Evolutionary conservation across 1,284 basidiomycete genomes (phyloP).

Genomic region (Ceratobasidium sp.): DNA sequence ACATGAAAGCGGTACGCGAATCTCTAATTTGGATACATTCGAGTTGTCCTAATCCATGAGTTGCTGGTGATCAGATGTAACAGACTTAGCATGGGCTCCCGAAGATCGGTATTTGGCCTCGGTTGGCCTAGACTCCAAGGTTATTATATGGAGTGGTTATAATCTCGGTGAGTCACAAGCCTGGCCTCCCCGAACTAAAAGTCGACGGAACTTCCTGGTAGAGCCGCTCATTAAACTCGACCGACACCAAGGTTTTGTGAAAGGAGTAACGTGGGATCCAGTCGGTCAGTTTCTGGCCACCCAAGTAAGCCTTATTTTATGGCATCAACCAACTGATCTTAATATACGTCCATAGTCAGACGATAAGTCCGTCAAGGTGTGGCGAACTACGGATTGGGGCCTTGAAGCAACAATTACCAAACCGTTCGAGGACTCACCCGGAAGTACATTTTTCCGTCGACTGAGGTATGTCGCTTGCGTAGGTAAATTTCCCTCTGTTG

Average conservation of each 20-base stretch:
- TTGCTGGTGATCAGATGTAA: slow-evolving; percentile 82
- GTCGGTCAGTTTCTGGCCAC: slow-evolving; percentile 96
- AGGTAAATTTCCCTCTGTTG: slow-evolving; percentile 24
- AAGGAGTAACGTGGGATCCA: slow-evolving; percentile 98
- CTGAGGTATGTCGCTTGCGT: slow-evolving; percentile 73
- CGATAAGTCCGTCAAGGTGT: slow-evolving; percentile 96
- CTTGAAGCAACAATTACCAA: slow-evolving; percentile 87
- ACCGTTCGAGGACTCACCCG: slow-evolving; percentile 94
- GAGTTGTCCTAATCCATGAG: background rate
- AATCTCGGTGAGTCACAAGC: slow-evolving; percentile 75
- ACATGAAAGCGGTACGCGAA: slow-evolving; percentile 84
- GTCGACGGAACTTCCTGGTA: slow-evolving; percentile 54
- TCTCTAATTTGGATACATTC: background rate
- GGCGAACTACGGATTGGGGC: slow-evolving; percentile 94
- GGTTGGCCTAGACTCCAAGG: slow-evolving; percentile 92
- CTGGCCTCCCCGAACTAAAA: slow-evolving; percentile 6
- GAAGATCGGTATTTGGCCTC: slow-evolving; percentile 94
- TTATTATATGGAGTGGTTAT: slow-evolving; percentile 93
- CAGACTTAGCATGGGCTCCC: slow-evolving; percentile 95
- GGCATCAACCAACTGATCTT: slow-evolving; percentile 1
- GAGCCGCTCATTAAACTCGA: slow-evolving; percentile 88
- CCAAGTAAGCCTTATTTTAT: slow-evolving; percentile 58
- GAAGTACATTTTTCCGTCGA: slow-evolving; percentile 94
- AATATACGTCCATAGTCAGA: slow-evolving; percentile 73
- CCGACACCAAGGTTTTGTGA: slow-evolving; percentile 95